These are phyloP conservation scores for Fomitopsis betulina DNA, from an alignment of 1,284 basidiomycete species.

Conservation along the genomic window DNA sequence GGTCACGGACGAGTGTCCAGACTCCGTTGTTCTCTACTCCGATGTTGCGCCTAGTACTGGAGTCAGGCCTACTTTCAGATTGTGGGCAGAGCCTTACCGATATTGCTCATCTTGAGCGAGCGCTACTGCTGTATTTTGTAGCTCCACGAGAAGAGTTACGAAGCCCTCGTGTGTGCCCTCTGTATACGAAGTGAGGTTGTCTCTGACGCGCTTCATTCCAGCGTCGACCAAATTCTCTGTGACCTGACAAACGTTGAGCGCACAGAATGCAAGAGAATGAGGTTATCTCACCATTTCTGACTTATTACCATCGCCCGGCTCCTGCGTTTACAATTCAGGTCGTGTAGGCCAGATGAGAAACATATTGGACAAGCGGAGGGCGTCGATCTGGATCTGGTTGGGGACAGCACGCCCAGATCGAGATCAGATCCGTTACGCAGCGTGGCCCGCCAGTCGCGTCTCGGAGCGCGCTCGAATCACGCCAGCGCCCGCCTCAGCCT, in stretches of 20 bases:
- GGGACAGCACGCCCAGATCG: too few relatives aligned
- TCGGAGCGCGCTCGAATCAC: too few relatives aligned
- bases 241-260: background rate
- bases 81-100: slow-evolving; percentile 32
- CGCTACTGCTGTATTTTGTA: slow-evolving; percentile 41
- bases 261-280: too few relatives aligned
- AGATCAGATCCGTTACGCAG: too few relatives aligned
- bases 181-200: background rate
- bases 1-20: slow-evolving; percentile 47
- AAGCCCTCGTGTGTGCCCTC: background rate
- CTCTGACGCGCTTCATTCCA: background rate
- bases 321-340: too few relatives aligned
- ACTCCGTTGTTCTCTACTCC: slow-evolving; percentile 41
- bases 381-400: too few relatives aligned
- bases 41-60: slow-evolving; percentile 34
- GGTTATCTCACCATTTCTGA: too few relatives aligned
- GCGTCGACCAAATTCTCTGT: background rate
- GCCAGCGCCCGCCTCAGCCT: too few relatives aligned
- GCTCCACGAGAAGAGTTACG: slow-evolving; percentile 25
- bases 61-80: background rate
- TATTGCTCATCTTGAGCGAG: slow-evolving; percentile 40
- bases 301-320: too few relatives aligned
- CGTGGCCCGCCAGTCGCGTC: too few relatives aligned
- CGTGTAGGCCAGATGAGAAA: too few relatives aligned
- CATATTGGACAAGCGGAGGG: background rate